These are phyloP conservation scores for Lasiosphaeria hispida DNA, from an alignment of 495 filamentous ascomycete genomes.

Conservation along the genomic window DNA sequence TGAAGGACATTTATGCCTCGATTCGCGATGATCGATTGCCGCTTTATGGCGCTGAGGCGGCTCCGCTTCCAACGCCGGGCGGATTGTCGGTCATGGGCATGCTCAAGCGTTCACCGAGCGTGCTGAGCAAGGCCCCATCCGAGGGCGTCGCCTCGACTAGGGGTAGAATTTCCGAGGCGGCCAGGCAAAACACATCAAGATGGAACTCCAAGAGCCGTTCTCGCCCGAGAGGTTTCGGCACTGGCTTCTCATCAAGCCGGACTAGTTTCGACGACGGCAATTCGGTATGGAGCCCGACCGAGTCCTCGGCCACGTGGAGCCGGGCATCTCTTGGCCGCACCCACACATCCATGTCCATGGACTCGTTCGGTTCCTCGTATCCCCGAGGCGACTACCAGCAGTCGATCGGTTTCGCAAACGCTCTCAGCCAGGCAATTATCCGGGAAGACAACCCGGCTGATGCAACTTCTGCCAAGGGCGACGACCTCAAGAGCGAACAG, in stretches of 20 bases:
- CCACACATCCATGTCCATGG: constrained; percentile 85
- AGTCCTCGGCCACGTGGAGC: constrained; percentile 80
- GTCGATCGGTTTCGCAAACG: constrained; percentile 96
- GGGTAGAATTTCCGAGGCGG: constrained; percentile 65
- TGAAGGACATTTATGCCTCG: constrained; percentile 88
- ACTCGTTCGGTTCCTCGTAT: constrained; percentile 78
- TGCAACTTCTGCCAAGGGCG: constrained; percentile 51
- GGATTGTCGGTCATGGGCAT: constrained; percentile 59
- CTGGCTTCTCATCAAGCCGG: constrained; percentile 83
- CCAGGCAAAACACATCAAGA: constrained; percentile 57
- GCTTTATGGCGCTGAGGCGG: constrained; percentile 58
- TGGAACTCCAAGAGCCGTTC: constrained; percentile 87
- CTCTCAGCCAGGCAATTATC: constrained; percentile 93
- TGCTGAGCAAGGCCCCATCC: constrained; percentile 81
- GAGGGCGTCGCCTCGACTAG: constrained; percentile 70
- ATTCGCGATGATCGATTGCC: constrained; percentile 84
- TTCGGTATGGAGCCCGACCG: constrained; percentile 88
- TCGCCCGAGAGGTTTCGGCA: constrained; percentile 75
- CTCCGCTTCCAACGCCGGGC: constrained; percentile 43
- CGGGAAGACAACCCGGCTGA: constrained; percentile 72
- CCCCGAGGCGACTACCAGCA: constrained; percentile 85
- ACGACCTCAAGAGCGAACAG: constrained; percentile 56
- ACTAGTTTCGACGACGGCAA: constrained; percentile 90
- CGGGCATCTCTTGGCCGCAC: constrained; percentile 87
- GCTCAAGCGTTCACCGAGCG: constrained; percentile 83